phyloP scores from a whole-genome alignment of 805 yeast genomes.

The Ogataea ganodermae region DNA sequence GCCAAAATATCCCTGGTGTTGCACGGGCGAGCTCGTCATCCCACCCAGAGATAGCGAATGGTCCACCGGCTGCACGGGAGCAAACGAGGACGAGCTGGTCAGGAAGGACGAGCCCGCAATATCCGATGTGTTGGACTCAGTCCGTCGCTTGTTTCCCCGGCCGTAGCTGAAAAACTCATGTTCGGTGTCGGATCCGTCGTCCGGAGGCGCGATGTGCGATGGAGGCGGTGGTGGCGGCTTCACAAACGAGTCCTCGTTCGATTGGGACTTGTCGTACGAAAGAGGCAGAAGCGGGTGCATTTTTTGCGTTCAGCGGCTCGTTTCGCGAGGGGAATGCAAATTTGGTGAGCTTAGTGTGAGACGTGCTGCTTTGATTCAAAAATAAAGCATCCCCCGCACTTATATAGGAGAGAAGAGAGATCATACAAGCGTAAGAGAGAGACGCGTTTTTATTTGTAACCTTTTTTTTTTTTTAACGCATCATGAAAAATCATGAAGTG shows the following conservation, averaged over 20 bases:
- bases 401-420: not conserved
- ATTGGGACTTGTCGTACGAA: constrained; percentile 45
- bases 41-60: constrained; percentile 34
- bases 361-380: too few species aligned
- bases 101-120: constrained; percentile 8
- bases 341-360: too few species aligned
- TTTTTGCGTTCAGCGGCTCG: too few species aligned
- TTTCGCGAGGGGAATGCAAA: too few species aligned
- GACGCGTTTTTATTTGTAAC: not conserved
- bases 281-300: constrained; percentile 45
- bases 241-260: constrained; percentile 24
- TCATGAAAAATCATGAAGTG: not conserved
- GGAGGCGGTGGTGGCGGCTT: constrained; percentile 2
- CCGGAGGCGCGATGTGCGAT: too few species aligned
- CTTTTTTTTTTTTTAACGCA: not conserved
- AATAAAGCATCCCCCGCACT: too few species aligned
- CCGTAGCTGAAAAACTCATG: constrained; percentile 11
- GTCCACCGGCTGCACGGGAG: constrained; percentile 9
- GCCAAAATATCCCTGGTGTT: constrained; percentile 15
- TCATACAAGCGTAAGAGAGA: not conserved
- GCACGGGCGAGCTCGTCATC: constrained; percentile 36
- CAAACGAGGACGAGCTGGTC: constrained; percentile 18
- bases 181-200: not conserved
- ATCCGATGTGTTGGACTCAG: constrained; percentile 22
- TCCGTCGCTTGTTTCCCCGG: constrained; percentile 16